phyloP scores from a whole-genome alignment of 768 basidiomycete species.

The Lepiota venenata region DNA sequence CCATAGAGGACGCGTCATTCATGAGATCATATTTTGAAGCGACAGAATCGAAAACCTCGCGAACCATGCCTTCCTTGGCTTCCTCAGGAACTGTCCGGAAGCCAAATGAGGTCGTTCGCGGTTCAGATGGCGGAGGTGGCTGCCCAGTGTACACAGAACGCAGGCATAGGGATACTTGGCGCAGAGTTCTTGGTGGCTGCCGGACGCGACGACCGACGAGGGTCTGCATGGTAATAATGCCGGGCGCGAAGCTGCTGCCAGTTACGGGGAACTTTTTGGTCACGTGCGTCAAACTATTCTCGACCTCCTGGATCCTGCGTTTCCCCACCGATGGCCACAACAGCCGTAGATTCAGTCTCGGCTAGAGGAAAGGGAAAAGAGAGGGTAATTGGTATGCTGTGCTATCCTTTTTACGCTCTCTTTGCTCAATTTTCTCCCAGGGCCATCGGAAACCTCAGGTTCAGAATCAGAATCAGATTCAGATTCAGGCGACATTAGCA shows the following conservation, averaged over 20 bases:
- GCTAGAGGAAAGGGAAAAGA: constrained; percentile 41
- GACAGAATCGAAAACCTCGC: constrained; percentile 92
- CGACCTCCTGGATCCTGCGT: background rate
- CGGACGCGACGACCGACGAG: constrained; percentile 17
- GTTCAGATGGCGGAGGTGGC: constrained; percentile 15
- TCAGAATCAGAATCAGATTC: constrained; percentile 39
- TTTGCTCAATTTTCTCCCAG: constrained; percentile 11
- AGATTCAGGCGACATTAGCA: constrained; percentile 20
- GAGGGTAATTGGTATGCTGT: constrained; percentile 33
- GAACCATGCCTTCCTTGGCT: constrained; percentile 86
- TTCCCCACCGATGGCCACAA: constrained; percentile 10
- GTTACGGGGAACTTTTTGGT: constrained; percentile 3
- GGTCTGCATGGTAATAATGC: constrained; percentile 21
- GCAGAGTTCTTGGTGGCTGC: constrained; percentile 11
- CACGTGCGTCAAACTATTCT: constrained; percentile 5
- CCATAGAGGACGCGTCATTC: constrained; percentile 99
- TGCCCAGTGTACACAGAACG: constrained; percentile 12
- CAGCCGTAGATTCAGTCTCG: constrained; percentile 12
- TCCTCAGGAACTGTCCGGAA: constrained; percentile 87
- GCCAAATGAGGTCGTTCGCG: constrained; percentile 82
- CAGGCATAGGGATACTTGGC: constrained; percentile 21
- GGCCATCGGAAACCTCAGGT: constrained; percentile 14
- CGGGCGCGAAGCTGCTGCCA: background rate
- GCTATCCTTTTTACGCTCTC: background rate
- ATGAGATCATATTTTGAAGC: constrained; percentile 95